Evolutionary conservation across 768 basidiomycete genomes (phyloP), one percentile per base, ranked within the genome.

Genomic region (Porphyrellus cyaneotinctus): DNA sequence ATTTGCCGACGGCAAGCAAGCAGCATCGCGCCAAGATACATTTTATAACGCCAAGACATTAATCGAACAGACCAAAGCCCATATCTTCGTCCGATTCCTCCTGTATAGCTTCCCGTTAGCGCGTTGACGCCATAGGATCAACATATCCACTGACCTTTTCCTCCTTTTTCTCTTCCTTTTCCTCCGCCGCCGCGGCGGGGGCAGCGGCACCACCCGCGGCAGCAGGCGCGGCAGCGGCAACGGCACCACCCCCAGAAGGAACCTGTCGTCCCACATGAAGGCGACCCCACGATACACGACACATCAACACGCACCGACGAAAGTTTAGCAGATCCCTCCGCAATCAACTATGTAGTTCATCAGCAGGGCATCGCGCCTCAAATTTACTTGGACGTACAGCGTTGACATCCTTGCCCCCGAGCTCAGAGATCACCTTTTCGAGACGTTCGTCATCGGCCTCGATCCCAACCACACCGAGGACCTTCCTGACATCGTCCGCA

Each of bases 1-100:
- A 20, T 32, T 39, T 43, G 52, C 65, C 62, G 64, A 62, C 58
- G 53, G 58, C 50, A 28, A 28, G 9, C n/a, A 9, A 28, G 26
- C 26, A 4, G 4, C 47, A 54, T 66, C 62, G 64, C 66, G 26
- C 4, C 26, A 9, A 35, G 4, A 42, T 35, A 58, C 24, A 20
- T 17, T 15, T 54, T n/a, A n/a, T n/a, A n/a, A n/a, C n/a, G n/a
- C n/a, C n/a, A n/a, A n/a, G n/a, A n/a, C n/a, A n/a, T 79, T 85
- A 97, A 79, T 97, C 94, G 80, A 97, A 97, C 59, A 97, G 82
- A 78, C 94, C 94, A 75, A 97, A 97, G 79, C 94, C 93, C 93
- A 97, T 97, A 76, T 97, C 95, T 64, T 97, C 95, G 80, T 95
- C 93, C 50, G 89, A 91, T 71, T 95, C 91, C 75, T 91, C 88